Conservation (phyloP, 352 stramenopile species). For the Pythium aquatile region DNA sequence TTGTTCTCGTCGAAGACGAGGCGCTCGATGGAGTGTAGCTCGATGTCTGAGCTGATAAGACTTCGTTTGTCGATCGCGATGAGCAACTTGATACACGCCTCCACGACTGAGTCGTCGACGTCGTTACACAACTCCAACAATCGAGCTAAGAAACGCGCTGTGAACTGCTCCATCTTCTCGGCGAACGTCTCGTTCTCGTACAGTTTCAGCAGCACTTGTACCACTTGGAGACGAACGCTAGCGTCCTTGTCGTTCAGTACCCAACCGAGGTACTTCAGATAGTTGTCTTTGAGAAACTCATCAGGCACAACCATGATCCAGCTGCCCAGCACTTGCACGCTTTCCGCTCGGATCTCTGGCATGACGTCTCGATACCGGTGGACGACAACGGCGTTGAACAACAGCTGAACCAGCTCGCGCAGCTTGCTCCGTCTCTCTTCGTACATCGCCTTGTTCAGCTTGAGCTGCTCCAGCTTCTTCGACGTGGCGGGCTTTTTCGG, state of each 20-base stretch:
- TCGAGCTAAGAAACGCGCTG: constrained; percentile 65
- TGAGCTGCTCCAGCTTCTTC: constrained; percentile 59
- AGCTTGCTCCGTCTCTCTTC: constrained; percentile 57
- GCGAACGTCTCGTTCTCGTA: constrained; percentile 78
- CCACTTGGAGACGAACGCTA: constrained; percentile 75
- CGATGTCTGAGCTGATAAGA: constrained; percentile 77
- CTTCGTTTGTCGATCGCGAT: constrained; percentile 81
- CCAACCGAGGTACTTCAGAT: constrained; percentile 96
- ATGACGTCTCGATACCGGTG: constrained; percentile 93
- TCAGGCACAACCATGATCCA: constrained; percentile 87
- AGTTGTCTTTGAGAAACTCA: constrained; percentile 92
- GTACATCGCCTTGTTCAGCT: constrained; percentile 69
- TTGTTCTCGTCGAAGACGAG: constrained; percentile 79
- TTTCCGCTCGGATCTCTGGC: constrained; percentile 85
- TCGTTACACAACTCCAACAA: constrained; percentile 84
- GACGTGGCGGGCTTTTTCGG: constrained; percentile 23
- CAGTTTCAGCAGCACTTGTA: constrained; percentile 78
- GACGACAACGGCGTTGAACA: constrained; percentile 79
- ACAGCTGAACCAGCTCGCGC: constrained; percentile 52
- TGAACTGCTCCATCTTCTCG: constrained; percentile 78
- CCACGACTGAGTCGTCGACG: constrained; percentile 69
- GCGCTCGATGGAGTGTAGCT: constrained; percentile 74
- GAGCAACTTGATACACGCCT: constrained; percentile 65
- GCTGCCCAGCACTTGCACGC: constrained; percentile 72
- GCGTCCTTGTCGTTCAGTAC: constrained; percentile 91